Percentiles rank a stretch among this genome's conserved stretches.
phyloP scores from a whole-genome alignment of 305 asterid species.

The Petunia hybrid region DNA sequence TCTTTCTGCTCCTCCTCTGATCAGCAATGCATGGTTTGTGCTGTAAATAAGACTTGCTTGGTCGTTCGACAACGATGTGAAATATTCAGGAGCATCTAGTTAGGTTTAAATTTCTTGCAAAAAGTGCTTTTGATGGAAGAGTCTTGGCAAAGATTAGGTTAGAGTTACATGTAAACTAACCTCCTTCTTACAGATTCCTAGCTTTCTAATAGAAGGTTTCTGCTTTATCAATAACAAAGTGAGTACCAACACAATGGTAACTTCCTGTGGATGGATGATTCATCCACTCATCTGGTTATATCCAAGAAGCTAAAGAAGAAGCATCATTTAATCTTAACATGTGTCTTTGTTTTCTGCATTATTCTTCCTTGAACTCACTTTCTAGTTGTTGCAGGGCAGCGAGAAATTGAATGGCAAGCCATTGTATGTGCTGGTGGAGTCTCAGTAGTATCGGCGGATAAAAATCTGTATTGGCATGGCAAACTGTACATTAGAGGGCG shows the following conservation, averaged over 20 bases:
- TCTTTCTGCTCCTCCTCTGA: neutral
- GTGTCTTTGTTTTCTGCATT: neutral
- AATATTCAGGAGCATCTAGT: neutral
- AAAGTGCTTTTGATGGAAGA: neutral
- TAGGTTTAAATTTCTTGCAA: neutral
- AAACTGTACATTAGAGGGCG: constrained; percentile 41
- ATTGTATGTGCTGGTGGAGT: constrained; percentile 73
- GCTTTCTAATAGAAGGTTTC: neutral
- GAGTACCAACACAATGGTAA: neutral
- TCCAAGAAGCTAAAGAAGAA: neutral
- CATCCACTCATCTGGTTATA: neutral
- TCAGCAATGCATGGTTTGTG: neutral
- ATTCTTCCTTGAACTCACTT: neutral
- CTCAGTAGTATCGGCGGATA: constrained; percentile 44
- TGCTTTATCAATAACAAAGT: neutral
- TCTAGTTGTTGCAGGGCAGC: constrained; percentile 55
- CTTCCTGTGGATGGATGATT: constrained; percentile 21
- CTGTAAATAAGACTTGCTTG: neutral
- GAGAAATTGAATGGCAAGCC: constrained; percentile 76
- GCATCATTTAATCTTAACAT: neutral
- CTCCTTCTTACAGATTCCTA: neutral
- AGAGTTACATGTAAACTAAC: constrained; percentile 1
- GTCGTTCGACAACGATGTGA: neutral
- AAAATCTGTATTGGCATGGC: neutral
- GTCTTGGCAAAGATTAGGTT: neutral